phyloP scores from a whole-genome alignment of 2,329 filamentous ascomycete genomes.

The Penicillium sp. region DNA sequence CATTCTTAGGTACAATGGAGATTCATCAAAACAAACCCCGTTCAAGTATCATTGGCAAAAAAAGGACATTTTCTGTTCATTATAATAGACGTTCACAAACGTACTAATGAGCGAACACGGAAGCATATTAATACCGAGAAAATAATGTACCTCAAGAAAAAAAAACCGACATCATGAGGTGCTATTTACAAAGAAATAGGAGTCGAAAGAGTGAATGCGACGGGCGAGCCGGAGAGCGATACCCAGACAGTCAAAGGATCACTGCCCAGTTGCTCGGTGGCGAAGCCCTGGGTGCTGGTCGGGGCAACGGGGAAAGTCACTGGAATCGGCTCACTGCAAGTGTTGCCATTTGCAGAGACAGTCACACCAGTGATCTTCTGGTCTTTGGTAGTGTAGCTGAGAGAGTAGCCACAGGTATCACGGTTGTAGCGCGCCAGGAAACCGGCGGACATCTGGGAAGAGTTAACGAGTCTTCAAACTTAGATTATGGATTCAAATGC shows the following conservation, averaged over 20 bases:
- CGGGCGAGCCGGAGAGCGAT: constrained; percentile 41
- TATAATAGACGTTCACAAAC: too few species aligned
- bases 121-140: too few species aligned
- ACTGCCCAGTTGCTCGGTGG: constrained; percentile 50
- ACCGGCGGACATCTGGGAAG: constrained; percentile 37
- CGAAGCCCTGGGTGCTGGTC: constrained; percentile 41
- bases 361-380: constrained; percentile 48
- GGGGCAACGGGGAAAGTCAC: constrained; percentile 49
- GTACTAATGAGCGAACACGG: too few species aligned
- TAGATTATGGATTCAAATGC: constrained; percentile 4
- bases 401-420: constrained; percentile 48
- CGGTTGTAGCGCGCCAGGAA: constrained; percentile 52
- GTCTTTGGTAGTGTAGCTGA: constrained; percentile 44
- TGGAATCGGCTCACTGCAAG: constrained; percentile 49
- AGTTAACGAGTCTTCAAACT: neutral
- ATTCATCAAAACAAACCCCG: too few species aligned
- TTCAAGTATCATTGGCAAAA: too few species aligned
- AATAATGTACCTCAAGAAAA: too few species aligned
- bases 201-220: constrained; percentile 42
- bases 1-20: too few species aligned
- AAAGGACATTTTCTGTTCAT: too few species aligned
- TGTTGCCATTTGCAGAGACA: constrained; percentile 47
- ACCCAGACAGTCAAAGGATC: constrained; percentile 51
- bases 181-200: constrained; percentile 31
- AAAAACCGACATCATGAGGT: too few species aligned